phyloP scores from a whole-genome alignment of 2,329 filamentous ascomycete genomes.

The Parafenestella ontariensis region DNA sequence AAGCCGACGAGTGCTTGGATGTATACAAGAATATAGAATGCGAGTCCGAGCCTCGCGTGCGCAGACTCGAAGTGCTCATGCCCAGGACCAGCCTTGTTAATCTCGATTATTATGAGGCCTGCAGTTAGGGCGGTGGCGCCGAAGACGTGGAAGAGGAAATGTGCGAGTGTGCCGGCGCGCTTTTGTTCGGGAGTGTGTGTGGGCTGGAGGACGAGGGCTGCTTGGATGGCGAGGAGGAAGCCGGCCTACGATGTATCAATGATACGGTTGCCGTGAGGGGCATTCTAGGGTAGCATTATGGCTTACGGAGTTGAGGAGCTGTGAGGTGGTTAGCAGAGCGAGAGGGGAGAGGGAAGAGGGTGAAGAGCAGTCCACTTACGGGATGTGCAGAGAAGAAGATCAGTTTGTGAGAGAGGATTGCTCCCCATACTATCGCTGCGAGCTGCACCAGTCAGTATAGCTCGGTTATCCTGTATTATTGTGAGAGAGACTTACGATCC shows the following conservation, averaged over 20 bases:
- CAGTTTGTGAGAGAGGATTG: constrained; percentile 72
- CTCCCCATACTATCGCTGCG: constrained; percentile 76
- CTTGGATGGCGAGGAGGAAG: constrained; percentile 78
- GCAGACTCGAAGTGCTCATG: constrained; percentile 78
- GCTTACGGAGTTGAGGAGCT: constrained; percentile 61
- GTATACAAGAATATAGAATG: constrained; percentile 72
- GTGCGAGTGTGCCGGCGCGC: constrained; percentile 64
- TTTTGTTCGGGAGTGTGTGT: constrained; percentile 82
- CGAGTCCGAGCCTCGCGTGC: constrained; percentile 83
- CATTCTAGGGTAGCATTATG: constrained; percentile 10
- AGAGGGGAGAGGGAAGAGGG: neutral
- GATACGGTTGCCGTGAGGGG: constrained; percentile 19
- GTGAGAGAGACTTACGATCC: constrained; percentile 63
- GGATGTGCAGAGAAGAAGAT: constrained; percentile 91
- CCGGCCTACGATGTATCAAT: constrained; percentile 57
- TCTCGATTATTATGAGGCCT: constrained; percentile 75
- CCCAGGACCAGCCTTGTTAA: constrained; percentile 78
- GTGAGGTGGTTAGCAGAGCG: constrained; percentile 14
- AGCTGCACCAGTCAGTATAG: constrained; percentile 57
- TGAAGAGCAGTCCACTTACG: constrained; percentile 58
- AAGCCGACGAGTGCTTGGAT: constrained; percentile 81
- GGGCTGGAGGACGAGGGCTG: constrained; percentile 84
- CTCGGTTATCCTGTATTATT: neutral
- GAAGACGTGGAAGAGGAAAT: constrained; percentile 73
- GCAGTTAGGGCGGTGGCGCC: constrained; percentile 67